A percentile compares a stretch with the other conserved stretches of the same genome.
Conservation (phyloP, 1,284 basidiomycete species). For the Heterobasidion occidentale region DNA sequence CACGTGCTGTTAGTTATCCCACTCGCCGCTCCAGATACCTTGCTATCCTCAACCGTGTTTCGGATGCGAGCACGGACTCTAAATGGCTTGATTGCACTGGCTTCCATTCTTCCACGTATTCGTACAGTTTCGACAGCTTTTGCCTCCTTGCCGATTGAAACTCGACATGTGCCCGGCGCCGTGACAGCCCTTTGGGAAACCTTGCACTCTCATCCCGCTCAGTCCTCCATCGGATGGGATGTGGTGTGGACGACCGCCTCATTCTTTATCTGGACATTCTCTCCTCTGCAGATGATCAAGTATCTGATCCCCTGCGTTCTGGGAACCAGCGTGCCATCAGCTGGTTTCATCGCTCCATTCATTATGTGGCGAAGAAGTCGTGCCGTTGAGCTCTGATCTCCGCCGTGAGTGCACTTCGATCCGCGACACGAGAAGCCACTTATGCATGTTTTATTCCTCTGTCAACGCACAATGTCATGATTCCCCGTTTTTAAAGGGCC, state of each 20-base stretch:
- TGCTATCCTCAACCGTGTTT: slow-evolving; percentile 1
- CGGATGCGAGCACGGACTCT: slow-evolving; percentile 23
- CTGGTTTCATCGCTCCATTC: not conserved
- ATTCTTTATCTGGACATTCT: slow-evolving; percentile 23
- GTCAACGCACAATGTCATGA: too few species aligned
- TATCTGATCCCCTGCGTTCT: not conserved
- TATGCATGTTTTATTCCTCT: too few species aligned
- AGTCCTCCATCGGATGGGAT: slow-evolving; percentile 60
- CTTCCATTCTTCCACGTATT: slow-evolving; percentile 30
- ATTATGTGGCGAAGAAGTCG: not conserved
- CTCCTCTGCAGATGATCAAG: not conserved
- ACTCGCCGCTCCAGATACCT: slow-evolving; percentile 25
- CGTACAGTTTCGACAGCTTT: slow-evolving; percentile 22
- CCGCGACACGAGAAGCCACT: too few species aligned
- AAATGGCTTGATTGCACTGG: slow-evolving; percentile 29
- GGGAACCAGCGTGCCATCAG: not conserved
- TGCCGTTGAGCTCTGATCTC: not conserved
- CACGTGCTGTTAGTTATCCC: slow-evolving; percentile 54
- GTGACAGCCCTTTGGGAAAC: slow-evolving; percentile 18
- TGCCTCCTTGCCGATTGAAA: slow-evolving; percentile 1
- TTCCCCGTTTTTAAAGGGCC: too few species aligned
- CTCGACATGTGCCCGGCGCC: slow-evolving; percentile 8
- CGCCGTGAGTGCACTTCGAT: too few species aligned
- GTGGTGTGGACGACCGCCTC: slow-evolving; percentile 50
- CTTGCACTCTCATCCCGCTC: slow-evolving; percentile 53